phyloP scores from a whole-genome alignment of 2,329 filamentous ascomycete genomes.

The Tolypocladium amazonense region DNA sequence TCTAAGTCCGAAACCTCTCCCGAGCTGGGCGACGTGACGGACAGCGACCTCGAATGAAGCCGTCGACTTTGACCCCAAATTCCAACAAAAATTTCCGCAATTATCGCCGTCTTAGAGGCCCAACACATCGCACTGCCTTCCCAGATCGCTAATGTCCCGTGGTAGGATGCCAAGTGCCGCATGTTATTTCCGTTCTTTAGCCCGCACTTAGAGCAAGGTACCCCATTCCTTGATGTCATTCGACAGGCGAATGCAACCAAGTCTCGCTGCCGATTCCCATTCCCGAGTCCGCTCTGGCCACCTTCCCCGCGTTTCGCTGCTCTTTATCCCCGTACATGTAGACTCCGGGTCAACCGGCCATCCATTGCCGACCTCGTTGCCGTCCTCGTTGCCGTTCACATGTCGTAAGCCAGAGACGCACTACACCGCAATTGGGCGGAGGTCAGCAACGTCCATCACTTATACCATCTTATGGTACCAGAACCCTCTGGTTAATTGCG shows the following conservation, averaged over 20 bases:
- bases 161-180: background rate
- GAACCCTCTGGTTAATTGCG: background rate
- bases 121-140: too few relatives aligned
- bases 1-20: too few relatives aligned
- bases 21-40: too few relatives aligned
- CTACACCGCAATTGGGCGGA: background rate
- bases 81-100: too few relatives aligned
- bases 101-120: too few relatives aligned
- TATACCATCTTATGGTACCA: background rate
- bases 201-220: too few relatives aligned
- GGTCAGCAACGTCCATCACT: background rate
- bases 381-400: background rate
- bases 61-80: too few relatives aligned
- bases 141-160: background rate
- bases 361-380: too few relatives aligned
- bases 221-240: background rate
- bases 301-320: background rate
- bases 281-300: background rate
- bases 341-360: background rate
- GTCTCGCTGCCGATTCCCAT: background rate
- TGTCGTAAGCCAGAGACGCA: background rate
- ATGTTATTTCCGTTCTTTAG: background rate
- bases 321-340: background rate
- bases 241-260: background rate
- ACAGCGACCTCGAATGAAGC: too few relatives aligned